Evolutionary conservation across 257 asterid species (phyloP).

Genomic region (Ophiorrhiza pumila): DNA sequence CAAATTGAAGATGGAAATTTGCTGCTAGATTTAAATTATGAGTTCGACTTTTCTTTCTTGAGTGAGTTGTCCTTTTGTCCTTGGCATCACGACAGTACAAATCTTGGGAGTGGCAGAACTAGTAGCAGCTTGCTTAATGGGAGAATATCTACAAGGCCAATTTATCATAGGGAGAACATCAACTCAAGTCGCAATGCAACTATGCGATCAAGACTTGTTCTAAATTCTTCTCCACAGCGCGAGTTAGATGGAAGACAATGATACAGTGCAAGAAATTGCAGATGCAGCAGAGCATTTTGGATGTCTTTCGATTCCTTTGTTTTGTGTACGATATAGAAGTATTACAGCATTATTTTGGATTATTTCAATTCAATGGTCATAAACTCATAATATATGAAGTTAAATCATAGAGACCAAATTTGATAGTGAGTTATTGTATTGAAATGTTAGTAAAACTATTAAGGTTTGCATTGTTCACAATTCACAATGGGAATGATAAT

Average conservation of each 20-base stretch:
- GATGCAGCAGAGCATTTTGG: not conserved
- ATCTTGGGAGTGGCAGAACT: conserved; percentile 26
- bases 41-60: conserved; percentile 31
- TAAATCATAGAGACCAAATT: not conserved
- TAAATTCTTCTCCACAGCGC: not conserved
- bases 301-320: not conserved
- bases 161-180: not conserved
- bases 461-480: too few species aligned
- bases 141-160: conserved; percentile 14
- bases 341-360: not conserved
- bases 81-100: conserved; percentile 2
- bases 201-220: not conserved
- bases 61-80: conserved; percentile 23
- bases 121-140: conserved; percentile 16
- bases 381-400: too few species aligned
- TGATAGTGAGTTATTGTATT: not conserved
- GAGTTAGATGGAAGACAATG: not conserved
- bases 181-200: not conserved
- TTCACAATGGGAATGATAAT: too few species aligned
- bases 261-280: not conserved
- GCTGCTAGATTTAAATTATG: conserved; percentile 23
- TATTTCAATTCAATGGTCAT: not conserved
- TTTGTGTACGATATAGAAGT: not conserved
- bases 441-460: too few species aligned
- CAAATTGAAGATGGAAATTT: conserved; percentile 14